A percentile compares a stretch with the other conserved stretches of the same genome.
These are phyloP conservation scores for Syzygium grande DNA, from an alignment of 345 rosid species.

Conservation along the genomic window DNA sequence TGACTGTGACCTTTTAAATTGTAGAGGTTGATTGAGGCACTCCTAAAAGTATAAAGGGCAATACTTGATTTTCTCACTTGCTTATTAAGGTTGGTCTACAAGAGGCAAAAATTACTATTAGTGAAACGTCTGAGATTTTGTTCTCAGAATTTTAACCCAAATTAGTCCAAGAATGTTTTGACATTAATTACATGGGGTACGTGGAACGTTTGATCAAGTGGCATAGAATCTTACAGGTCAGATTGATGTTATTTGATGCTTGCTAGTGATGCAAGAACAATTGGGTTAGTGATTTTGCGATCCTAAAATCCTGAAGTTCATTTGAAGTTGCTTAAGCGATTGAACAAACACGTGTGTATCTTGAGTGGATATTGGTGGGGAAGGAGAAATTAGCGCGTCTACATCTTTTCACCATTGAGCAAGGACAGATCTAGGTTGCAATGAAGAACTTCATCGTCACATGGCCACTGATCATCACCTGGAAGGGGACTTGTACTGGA, in stretches of 20 bases:
- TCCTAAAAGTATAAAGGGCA: background rate
- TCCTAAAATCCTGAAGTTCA: background rate
- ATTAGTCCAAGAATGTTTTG: background rate
- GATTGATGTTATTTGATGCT: background rate
- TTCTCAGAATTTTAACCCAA: background rate
- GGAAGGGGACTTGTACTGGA: background rate
- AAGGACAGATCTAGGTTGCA: background rate
- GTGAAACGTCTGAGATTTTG: background rate
- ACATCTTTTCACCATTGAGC: background rate
- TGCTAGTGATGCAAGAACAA: background rate
- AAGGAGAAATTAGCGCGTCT: background rate
- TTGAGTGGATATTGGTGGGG: background rate
- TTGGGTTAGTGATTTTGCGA: background rate
- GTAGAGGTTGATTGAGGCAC: background rate
- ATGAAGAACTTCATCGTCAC: background rate
- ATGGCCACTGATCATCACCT: background rate
- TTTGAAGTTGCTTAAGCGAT: background rate
- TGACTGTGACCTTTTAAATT: background rate
- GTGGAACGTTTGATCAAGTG: background rate
- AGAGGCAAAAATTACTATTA: background rate
- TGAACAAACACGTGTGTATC: background rate
- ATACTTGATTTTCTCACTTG: background rate
- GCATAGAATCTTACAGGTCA: background rate
- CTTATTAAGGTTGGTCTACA: background rate
- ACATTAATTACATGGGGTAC: background rate